phyloP scores from a whole-genome alignment of 768 basidiomycete species.

The Russula sp. region DNA sequence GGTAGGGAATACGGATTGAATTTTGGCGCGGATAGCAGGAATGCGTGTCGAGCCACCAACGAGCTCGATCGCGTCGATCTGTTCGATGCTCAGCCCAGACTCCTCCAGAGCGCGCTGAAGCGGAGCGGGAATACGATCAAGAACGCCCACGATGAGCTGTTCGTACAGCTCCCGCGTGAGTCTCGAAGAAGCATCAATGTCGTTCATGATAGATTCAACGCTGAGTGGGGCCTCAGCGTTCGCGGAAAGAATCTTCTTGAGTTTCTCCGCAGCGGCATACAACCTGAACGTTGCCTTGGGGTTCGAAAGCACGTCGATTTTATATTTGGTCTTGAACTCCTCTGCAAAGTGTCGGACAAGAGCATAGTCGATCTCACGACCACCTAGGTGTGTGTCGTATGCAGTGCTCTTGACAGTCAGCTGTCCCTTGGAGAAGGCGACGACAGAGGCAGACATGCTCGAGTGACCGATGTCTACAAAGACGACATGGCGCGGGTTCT shows the following conservation, averaged over 20 bases:
- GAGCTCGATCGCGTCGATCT: slow-evolving; percentile 88
- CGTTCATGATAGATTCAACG: slow-evolving; percentile 95
- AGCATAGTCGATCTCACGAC: slow-evolving; percentile 91
- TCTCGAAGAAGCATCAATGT: slow-evolving; percentile 85
- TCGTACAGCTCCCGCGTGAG: slow-evolving; percentile 82
- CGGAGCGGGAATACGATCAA: slow-evolving; percentile 70
- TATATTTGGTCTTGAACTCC: slow-evolving; percentile 96
- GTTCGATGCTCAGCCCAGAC: slow-evolving; percentile 72
- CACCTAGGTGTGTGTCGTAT: slow-evolving; percentile 90
- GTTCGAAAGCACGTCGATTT: slow-evolving; percentile 87
- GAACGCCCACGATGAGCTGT: slow-evolving; percentile 61
- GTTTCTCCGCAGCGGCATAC: slow-evolving; percentile 77
- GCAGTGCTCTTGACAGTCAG: slow-evolving; percentile 81
- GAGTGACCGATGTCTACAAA: slow-evolving; percentile 97
- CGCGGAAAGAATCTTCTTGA: slow-evolving; percentile 95
- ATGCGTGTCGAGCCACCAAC: slow-evolving; percentile 91
- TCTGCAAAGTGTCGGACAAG: slow-evolving; percentile 82
- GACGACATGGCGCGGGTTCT: slow-evolving; percentile 77
- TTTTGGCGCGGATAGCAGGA: slow-evolving; percentile 83
- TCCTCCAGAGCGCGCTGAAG: slow-evolving; percentile 73
- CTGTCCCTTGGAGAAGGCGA: slow-evolving; percentile 92
- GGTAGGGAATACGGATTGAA: slow-evolving; percentile 75
- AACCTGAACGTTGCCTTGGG: slow-evolving; percentile 95
- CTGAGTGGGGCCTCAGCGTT: slow-evolving; percentile 83
- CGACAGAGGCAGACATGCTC: slow-evolving; percentile 75